A percentile compares a stretch with the other conserved stretches of the same genome.
Conservation (phyloP, 345 rosid species). For the Aurinia saxatilis region DNA sequence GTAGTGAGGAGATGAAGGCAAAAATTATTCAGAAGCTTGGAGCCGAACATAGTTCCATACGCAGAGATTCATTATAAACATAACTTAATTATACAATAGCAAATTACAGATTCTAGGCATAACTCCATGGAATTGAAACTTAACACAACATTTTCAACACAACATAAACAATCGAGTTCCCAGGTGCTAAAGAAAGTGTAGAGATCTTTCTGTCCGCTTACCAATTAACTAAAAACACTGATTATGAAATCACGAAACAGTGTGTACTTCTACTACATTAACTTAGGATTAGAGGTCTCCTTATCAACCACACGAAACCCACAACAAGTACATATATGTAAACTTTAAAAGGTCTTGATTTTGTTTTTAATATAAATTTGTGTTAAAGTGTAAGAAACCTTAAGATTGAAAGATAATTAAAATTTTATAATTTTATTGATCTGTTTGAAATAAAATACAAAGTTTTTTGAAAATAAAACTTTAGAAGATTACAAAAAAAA, state of each 20-base stretch:
- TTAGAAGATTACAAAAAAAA: too few species aligned
- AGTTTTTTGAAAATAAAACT: too few species aligned
- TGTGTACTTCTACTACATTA: background rate
- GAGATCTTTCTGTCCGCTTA: background rate
- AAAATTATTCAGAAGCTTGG: conserved; percentile 9
- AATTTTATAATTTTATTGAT: too few species aligned
- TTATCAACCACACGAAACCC: too few species aligned
- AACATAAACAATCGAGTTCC: background rate
- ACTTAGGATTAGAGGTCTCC: background rate
- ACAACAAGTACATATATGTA: too few species aligned
- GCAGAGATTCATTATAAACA: background rate
- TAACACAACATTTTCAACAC: background rate
- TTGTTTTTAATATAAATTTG: too few species aligned
- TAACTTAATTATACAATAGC: background rate
- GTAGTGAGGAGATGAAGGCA: too few species aligned
- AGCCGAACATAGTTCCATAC: conserved; percentile 3
- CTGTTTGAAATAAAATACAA: too few species aligned
- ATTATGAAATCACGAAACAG: background rate
- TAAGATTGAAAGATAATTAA: too few species aligned
- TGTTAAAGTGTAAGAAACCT: too few species aligned
- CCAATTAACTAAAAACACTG: too few species aligned
- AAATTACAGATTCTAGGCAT: background rate
- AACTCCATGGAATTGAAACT: background rate
- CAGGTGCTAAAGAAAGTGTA: background rate
- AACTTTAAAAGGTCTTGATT: too few species aligned